Evolutionary conservation across 306 rosid species (phyloP).

Genomic region (Styphnolobium japonicum): DNA sequence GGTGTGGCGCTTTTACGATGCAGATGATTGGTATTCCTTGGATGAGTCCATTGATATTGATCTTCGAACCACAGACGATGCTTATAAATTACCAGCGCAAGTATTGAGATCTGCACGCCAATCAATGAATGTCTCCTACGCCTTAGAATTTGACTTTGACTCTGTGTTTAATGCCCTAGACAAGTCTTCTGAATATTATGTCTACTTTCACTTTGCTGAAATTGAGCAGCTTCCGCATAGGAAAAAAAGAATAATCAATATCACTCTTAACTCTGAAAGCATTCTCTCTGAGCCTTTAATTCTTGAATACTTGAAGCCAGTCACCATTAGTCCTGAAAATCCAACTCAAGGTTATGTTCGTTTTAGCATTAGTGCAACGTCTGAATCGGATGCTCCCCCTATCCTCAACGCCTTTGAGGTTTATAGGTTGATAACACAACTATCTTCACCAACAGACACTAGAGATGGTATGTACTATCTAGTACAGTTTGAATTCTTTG

Average conservation of each 20-base stretch:
- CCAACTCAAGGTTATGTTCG: background rate
- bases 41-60: background rate
- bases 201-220: constrained; percentile 46
- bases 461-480: background rate
- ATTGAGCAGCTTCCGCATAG: constrained; percentile 26
- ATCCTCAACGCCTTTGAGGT: constrained; percentile 51
- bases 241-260: constrained; percentile 28
- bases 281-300: background rate
- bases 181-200: background rate
- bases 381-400: constrained; percentile 43
- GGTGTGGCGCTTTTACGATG: background rate
- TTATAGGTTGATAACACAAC: background rate
- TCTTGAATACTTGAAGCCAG: constrained; percentile 34
- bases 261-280: constrained; percentile 19
- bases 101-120: constrained; percentile 1
- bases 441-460: background rate
- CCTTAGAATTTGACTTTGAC: background rate
- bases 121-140: background rate
- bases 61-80: background rate
- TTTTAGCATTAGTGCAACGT: background rate
- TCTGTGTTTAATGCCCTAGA: background rate
- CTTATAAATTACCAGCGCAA: constrained; percentile 18
- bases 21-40: background rate
- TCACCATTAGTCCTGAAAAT: background rate
- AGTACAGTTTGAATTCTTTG: too few species aligned